Percentiles rank a stretch among this genome's conserved stretches.
Evolutionary conservation across 2,329 filamentous ascomycete genomes (phyloP).

Genomic region (Coniochaeta prunicola): DNA sequence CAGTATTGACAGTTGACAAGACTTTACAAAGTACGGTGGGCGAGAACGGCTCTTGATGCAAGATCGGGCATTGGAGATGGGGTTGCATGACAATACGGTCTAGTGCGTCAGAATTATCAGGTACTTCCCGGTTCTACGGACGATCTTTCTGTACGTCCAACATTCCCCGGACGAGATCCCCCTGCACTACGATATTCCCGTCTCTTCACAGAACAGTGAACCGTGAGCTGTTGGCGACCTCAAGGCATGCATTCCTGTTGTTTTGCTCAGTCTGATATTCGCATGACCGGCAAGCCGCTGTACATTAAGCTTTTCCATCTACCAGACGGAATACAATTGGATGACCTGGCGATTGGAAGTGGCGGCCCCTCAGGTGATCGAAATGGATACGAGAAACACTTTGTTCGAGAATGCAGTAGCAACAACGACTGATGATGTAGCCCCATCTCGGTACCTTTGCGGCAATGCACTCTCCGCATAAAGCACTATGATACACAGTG

Average conservation of each 20-base stretch:
- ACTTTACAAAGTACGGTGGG: not conserved
- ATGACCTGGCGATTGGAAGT: too few relatives aligned
- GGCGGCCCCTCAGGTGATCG: not conserved
- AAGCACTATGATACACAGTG: too few relatives aligned
- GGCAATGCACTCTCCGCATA: not conserved
- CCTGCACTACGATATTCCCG: not conserved
- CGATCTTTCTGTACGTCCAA: not conserved
- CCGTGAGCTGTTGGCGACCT: too few relatives aligned
- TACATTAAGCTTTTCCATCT: not conserved
- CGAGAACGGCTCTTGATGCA: not conserved
- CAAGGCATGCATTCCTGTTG: too few relatives aligned
- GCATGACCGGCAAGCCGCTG: not conserved
- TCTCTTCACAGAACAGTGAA: not conserved
- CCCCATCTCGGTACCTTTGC: not conserved
- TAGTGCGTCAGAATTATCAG: not conserved
- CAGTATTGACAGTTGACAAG: too few relatives aligned
- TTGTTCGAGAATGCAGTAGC: not conserved
- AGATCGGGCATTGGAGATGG: not conserved
- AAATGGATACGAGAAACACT: conserved; percentile 1
- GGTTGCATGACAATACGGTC: not conserved
- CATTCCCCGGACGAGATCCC: not conserved
- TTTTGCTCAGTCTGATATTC: not conserved
- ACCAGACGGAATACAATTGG: too few relatives aligned
- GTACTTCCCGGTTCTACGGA: not conserved
- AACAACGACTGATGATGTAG: too few relatives aligned